Evolutionary conservation across 306 rosid genomes (phyloP).

Genomic region (Casuarina cunninghamiana): DNA sequence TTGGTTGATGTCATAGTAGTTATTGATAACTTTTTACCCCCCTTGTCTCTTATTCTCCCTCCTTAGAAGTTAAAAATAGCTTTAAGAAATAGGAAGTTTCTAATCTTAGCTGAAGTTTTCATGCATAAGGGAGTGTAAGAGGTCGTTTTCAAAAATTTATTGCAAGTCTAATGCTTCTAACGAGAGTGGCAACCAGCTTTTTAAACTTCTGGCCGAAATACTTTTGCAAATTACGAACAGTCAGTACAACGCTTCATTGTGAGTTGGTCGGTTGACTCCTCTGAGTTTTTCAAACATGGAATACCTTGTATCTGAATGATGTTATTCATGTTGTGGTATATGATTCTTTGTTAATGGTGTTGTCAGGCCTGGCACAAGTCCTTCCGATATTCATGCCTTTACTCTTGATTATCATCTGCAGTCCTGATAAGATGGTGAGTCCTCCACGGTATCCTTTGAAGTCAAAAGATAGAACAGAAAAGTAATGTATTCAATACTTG

Average conservation of each 20-base stretch:
- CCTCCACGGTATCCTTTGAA: conserved; percentile 3
- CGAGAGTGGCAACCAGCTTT: not conserved
- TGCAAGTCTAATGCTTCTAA: not conserved
- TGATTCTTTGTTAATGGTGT: conserved; percentile 33
- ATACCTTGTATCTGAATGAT: not conserved
- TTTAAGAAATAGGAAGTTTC: not conserved
- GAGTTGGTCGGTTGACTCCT: not conserved
- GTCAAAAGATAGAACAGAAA: not conserved
- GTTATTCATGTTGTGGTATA: conserved; percentile 21
- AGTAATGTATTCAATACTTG: not conserved
- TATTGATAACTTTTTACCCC: not conserved
- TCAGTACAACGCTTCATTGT: not conserved
- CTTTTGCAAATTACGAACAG: not conserved
- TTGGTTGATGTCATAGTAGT: not conserved
- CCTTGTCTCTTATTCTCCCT: not conserved
- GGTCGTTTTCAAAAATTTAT: not conserved
- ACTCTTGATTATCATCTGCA: conserved; percentile 79
- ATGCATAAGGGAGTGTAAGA: not conserved
- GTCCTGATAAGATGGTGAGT: conserved; percentile 58
- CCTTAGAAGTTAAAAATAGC: not conserved
- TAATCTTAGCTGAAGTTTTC: not conserved
- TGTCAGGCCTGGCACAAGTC: conserved; percentile 92
- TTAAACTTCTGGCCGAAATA: not conserved
- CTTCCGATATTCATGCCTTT: conserved; percentile 88
- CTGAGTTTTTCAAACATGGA: not conserved